phyloP scores from a whole-genome alignment of 257 asterid genomes.

The Marsdenia floribunda region DNA sequence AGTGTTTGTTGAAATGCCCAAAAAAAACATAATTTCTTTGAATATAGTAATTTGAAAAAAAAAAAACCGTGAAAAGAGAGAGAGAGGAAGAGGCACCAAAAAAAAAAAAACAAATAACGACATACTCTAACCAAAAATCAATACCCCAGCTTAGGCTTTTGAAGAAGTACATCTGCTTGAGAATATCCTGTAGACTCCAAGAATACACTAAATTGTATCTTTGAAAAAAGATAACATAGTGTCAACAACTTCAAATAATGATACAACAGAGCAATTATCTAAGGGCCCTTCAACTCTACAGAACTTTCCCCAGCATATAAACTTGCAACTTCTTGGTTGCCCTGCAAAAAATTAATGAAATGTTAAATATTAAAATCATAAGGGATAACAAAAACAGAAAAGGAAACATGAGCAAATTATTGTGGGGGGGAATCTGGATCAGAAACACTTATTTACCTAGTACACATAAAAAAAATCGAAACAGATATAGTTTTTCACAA shows the following conservation, averaged over 20 bases:
- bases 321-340: slow-evolving; percentile 69
- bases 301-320: slow-evolving; percentile 65
- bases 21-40: no score
- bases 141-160: slow-evolving; percentile 84
- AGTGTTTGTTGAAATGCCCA: no score
- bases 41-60: no score
- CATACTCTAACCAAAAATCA: not conserved
- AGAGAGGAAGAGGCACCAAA: not conserved
- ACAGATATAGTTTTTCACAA: not conserved
- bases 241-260: slow-evolving; percentile 63
- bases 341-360: slow-evolving; percentile 43
- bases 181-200: slow-evolving; percentile 58
- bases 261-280: slow-evolving; percentile 50
- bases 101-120: not conserved
- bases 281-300: slow-evolving; percentile 56
- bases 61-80: no score
- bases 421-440: not conserved
- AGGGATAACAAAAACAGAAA: not conserved
- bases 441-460: not conserved
- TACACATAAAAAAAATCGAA: not conserved
- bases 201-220: slow-evolving; percentile 71
- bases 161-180: slow-evolving; percentile 61
- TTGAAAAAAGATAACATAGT: slow-evolving; percentile 65
- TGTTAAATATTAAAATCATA: slow-evolving; percentile 6
- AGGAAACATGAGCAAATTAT: not conserved